Base-by-base conservation (phyloP, 2,329 filamentous ascomycete genomes). In the Botryotinia globosa region DNA sequence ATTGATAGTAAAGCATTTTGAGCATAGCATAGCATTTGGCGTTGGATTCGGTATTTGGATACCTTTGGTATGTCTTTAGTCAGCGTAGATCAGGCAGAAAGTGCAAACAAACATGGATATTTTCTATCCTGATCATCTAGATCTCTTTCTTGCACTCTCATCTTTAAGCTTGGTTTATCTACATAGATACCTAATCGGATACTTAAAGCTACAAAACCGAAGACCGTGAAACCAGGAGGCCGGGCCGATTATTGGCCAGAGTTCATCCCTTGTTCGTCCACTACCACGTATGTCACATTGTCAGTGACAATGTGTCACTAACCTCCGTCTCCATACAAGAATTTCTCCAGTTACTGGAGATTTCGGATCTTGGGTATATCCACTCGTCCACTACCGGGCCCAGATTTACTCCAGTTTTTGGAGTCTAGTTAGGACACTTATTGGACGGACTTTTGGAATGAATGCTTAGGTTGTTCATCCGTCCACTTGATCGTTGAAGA, bases 31-130 rank as follows among this genome's bases (percentile, higher is more conserved):
- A 56, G 48, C n/a, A 14, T 68, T 56, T 68, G 48, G 48, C 32
- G 48, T 68, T 68, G 37, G 48, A 44, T 54, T 25, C 10, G 48
- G 65, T 32, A 37, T 68, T 68, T 68, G 37, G 65, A 56, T 66
- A 39, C 48, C 48, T 56, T 22, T 8, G 8, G 48, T 25, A 25
- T 56, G 25, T 56, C 22, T 22, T 56, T 42, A 32, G 3, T 37
- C 45, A 9, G 10, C 18, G 22, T 56, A 56, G 48, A 42, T 42
- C 25, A 42, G 37, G 14, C 32, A 68, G 48, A 68, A 42, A 42
- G 34, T 56, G 65, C 37, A 25, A 44, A 56, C 37, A 25, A 44
- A 56, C 2, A 39, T 54, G 64, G 22, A 39, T 32, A 34, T 4
- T 37, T 34, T 59, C 25, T 10, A 25, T 25, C 3, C 32, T 25